Evolutionary conservation across 805 yeast genomes (phyloP), one percentile per base, ranked within the genome.

Genomic region (Candida berthetii): DNA sequence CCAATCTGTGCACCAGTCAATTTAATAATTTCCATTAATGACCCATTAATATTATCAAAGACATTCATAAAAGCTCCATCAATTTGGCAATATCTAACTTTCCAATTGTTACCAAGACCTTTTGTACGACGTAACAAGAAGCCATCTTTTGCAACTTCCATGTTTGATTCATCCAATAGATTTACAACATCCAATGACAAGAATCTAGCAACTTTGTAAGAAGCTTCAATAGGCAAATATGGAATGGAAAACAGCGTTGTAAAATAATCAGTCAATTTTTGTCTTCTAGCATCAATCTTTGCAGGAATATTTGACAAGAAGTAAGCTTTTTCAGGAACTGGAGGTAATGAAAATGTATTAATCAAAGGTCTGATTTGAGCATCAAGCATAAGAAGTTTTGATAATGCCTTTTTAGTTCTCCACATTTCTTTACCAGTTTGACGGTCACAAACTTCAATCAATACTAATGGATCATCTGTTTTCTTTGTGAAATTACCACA

Each of bases 401-500:
- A 64, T 44, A 79, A 73, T 2, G 78, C 60, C 53, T 88, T 88
- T 34, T 78, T 67, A 40, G 87, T 78, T 49, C 80, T 71, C 83
- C 95, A 90, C 68, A 85, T 74, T 50, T 81, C 87, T 45, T 79
- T 79, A 32, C 69, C 66, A 2, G 80, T 62, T 19, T 71, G 78
- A 28, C 80, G 72, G 49, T 85, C 91, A 36, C 72, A 64, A 4
- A 85, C 78, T 15, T 82, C 72, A 41, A 90, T 70, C 1, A 84
- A 68, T 18, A 85, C 69, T 24, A 63, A 62, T 15, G 84, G 80
- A 34, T 82, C 88, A 32, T 78, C 84, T 1, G 66, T 49, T 47
- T 71, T 70, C 32, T 68, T 71, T 9, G 61, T 48, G 32, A 60
- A 67, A n/a, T 58, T 55, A 3, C 64, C 62, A 15, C 51, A 61